Evolutionary conservation across 2,329 filamentous ascomycete genomes (phyloP).

Genomic region (Fusarium domesticum): DNA sequence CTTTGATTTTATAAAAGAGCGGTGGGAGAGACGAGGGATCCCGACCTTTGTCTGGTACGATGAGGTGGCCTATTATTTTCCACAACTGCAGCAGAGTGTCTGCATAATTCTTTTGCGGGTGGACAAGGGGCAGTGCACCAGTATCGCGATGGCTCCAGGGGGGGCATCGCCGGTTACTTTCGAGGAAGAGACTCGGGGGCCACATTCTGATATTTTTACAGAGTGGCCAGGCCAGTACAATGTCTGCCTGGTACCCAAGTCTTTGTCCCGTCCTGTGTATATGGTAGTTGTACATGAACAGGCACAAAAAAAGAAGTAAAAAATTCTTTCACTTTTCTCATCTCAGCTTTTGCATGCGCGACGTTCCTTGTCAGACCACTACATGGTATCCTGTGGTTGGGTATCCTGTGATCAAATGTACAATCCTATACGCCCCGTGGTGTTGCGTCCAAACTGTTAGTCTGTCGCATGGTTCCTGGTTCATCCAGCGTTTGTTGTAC

Average conservation of each 20-base stretch:
- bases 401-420: too few relatives aligned
- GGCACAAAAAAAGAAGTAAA: constrained; percentile 39
- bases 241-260: constrained; percentile 14
- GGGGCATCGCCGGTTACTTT: not conserved
- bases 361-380: too few relatives aligned
- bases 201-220: not conserved
- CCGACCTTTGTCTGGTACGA: constrained; percentile 30
- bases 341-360: constrained; percentile 12
- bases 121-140: constrained; percentile 17
- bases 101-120: constrained; percentile 32
- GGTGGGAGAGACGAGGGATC: constrained; percentile 22
- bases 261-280: constrained; percentile 33
- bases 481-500: too few relatives aligned
- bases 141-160: constrained; percentile 5
- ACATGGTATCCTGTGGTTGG: too few relatives aligned
- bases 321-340: constrained; percentile 24
- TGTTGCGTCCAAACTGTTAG: too few relatives aligned
- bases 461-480: too few relatives aligned
- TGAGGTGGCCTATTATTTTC: constrained; percentile 29
- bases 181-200: constrained; percentile 16
- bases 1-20: constrained; percentile 16
- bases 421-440: too few relatives aligned
- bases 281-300: constrained; percentile 38
- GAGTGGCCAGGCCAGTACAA: constrained; percentile 6
- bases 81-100: constrained; percentile 25